These are phyloP conservation scores for Fomitopsis betulina DNA, from an alignment of 1,284 basidiomycete species.

Conservation along the genomic window DNA sequence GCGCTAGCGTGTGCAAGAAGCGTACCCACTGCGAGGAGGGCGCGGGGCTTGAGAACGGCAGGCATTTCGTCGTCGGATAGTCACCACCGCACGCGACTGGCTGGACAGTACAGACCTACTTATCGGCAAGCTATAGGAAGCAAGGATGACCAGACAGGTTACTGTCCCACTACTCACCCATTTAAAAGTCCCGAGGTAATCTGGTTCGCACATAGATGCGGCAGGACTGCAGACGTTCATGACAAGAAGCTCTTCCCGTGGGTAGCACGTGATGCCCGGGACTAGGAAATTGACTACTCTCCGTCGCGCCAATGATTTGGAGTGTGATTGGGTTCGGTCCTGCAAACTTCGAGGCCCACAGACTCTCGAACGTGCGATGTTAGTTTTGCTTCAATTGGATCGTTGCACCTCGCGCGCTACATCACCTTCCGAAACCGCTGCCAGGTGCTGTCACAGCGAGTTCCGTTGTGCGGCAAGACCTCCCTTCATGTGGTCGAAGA, in stretches of 20 bases:
- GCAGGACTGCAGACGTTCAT: neutral
- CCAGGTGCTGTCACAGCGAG: neutral
- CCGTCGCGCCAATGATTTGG: neutral
- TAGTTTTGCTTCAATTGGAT: neutral
- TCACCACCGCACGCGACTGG: neutral
- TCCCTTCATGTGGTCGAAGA: too few relatives aligned
- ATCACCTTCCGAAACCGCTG: neutral
- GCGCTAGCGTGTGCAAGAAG: conserved; percentile 14
- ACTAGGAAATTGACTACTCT: neutral
- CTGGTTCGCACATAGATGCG: neutral
- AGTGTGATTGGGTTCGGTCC: neutral
- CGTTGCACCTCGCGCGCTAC: neutral
- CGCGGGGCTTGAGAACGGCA: neutral
- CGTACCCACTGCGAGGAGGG: conserved; percentile 3
- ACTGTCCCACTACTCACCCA: neutral
- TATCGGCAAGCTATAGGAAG: neutral
- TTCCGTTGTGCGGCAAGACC: neutral
- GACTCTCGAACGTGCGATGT: neutral
- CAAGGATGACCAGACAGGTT: neutral
- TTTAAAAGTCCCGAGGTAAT: neutral
- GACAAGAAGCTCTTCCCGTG: neutral
- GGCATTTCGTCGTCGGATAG: neutral
- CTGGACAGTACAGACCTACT: neutral
- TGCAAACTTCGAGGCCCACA: neutral
- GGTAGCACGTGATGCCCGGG: neutral